Base-by-base conservation (phyloP, 306 rosid genomes). In the Pueraria montana region DNA sequence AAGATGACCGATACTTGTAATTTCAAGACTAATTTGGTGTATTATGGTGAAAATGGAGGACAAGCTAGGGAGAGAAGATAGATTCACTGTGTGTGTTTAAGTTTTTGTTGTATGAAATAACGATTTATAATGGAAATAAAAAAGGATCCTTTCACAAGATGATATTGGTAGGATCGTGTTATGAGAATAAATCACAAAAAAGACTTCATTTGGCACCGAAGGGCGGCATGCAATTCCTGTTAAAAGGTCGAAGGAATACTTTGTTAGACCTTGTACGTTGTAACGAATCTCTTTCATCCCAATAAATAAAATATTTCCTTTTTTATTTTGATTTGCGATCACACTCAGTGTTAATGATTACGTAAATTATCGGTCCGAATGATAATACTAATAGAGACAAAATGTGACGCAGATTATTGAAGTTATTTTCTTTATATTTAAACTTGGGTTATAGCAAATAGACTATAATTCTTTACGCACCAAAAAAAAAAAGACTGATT, bases 201-300 rank as follows among this genome's bases (percentile, higher is more conserved):
- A 1, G 6, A 63, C 21, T 49, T 72, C 42, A 64, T 34, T 34
- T 73, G 23, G 34, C 4, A 48, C 49, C 4, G 53, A 77, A n/a
- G 24, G 34, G 11, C 63, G 62, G 1, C 59, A 46, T 30, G 10
- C 16, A 34, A 70, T 26, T 14, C 8, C 50, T 56, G 42, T 27
- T 3, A 26, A 27, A 53, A 56, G 52, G 72, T 76, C 13, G 3
- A 49, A 36, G 67, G 65, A 34, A 76, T 63, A 50, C 49, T 73
- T 74, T 82, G 76, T 74, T 40, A 11, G 48, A 65, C 32, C 30
- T 58, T 52, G 3, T 68, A 55, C 26, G 6, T 72, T 55, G 77
- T 82, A 76, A 82, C 11, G 36, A 82, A 75, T 76, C 52, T 27
- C 65, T 65, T 74, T 65, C 16, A 67, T 67, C 77, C 43, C 30